Evolutionary conservation across 352 stramenopile genomes (phyloP).

Genomic region (Aphanomyces astaci): DNA sequence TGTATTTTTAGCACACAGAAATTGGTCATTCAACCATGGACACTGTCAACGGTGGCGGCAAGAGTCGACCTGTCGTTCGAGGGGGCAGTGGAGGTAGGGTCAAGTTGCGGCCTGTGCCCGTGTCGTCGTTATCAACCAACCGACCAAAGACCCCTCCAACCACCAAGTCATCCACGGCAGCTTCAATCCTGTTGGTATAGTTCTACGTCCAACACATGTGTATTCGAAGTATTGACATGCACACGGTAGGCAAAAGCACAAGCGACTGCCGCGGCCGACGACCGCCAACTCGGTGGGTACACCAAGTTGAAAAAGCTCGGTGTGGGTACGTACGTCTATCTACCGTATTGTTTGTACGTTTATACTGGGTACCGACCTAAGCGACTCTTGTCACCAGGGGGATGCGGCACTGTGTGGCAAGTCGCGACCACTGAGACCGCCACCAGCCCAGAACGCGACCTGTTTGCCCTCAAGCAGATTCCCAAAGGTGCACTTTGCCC

Average conservation of each 20-base stretch:
- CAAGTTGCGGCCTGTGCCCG: too few species aligned
- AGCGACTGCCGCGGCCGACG: not conserved
- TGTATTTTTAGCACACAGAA: too few species aligned
- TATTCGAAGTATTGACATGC: not conserved
- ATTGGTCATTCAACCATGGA: too few species aligned
- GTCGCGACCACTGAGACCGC: not conserved
- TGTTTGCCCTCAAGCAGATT: constrained; percentile 15
- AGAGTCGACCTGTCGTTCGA: too few species aligned
- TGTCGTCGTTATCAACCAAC: too few species aligned
- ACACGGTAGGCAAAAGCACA: not conserved
- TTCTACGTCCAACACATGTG: too few species aligned
- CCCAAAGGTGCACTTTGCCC: constrained; percentile 1
- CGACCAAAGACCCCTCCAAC: not conserved
- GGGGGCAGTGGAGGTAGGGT: too few species aligned
- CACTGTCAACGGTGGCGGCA: too few species aligned
- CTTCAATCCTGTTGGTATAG: not conserved
- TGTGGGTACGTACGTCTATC: not conserved
- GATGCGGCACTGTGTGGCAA: constrained; percentile 11
- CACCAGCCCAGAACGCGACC: not conserved
- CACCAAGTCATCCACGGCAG: not conserved
- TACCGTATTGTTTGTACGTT: not conserved
- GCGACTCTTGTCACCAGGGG: not conserved
- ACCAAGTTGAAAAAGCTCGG: constrained; percentile 18
- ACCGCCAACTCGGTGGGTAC: not conserved
- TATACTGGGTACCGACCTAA: too few species aligned